These are phyloP conservation scores for Triticum dicoccoides DNA, from an alignment of 176 grass and related monocot genomes.

Conservation along the genomic window DNA sequence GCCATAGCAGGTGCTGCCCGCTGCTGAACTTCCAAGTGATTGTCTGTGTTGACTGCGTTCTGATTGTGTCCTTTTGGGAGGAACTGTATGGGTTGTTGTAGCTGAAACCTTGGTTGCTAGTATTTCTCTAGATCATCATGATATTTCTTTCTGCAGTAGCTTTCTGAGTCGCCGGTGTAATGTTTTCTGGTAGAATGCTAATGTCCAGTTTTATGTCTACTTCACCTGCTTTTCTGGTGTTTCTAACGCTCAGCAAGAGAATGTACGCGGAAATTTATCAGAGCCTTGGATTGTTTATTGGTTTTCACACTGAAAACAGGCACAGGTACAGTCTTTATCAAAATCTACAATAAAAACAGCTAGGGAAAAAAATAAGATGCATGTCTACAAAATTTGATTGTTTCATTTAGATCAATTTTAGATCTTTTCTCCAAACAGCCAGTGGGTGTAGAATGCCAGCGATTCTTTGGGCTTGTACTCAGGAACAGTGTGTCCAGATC, in stretches of 20 bases:
- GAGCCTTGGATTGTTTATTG: too few relatives aligned
- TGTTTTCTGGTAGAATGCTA: too few relatives aligned
- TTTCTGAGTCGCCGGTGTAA: too few relatives aligned
- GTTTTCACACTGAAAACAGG: neutral
- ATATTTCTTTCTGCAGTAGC: too few relatives aligned
- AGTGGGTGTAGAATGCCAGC: constrained; percentile 61
- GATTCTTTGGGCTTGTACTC: constrained; percentile 83
- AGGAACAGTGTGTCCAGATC: constrained; percentile 71
- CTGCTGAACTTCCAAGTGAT: too few relatives aligned
- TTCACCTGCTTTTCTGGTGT: too few relatives aligned
- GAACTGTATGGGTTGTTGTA: neutral
- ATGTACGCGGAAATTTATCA: too few relatives aligned
- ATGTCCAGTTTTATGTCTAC: too few relatives aligned
- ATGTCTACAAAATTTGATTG: neutral
- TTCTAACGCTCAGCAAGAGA: too few relatives aligned
- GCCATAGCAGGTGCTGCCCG: neutral
- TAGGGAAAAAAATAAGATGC: neutral
- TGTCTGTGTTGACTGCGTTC: neutral
- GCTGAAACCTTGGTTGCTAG: neutral
- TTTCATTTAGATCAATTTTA: neutral
- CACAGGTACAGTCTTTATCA: neutral
- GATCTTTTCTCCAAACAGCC: constrained; percentile 53
- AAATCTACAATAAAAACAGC: neutral
- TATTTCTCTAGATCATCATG: neutral
- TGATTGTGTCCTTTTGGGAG: neutral